Conservation (phyloP, 2,329 filamentous ascomycete genomes). For the Diaporthe sp. region DNA sequence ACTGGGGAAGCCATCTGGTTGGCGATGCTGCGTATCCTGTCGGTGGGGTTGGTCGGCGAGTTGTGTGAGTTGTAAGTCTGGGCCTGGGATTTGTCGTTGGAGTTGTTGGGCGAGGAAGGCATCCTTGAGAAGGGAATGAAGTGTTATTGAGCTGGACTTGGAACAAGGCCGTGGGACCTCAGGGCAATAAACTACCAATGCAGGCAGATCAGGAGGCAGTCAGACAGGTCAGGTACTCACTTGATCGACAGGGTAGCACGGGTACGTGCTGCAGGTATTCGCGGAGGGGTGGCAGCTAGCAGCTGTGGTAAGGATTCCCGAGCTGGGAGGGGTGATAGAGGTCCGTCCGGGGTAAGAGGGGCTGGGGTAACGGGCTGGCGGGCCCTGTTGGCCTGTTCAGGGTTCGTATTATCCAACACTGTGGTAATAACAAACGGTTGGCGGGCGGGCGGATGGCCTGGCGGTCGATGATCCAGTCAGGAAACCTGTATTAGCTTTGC, state of each 20-base stretch:
- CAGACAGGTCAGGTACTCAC: conserved; percentile 19
- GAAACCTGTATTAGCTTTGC: conserved; percentile 6
- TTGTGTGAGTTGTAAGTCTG: conserved; percentile 46
- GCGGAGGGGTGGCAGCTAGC: not conserved
- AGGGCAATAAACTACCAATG: conserved; percentile 9
- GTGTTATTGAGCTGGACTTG: conserved; percentile 10
- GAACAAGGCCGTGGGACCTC: conserved; percentile 17
- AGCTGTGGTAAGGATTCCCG: conserved; percentile 17
- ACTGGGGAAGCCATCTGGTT: conserved; percentile 77
- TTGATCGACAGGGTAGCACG: conserved; percentile 16
- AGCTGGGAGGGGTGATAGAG: conserved; percentile 33
- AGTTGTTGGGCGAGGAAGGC: conserved; percentile 69
- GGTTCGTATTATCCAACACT: conserved; percentile 27
- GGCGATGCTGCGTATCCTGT: conserved; percentile 73
- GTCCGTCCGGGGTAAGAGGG: conserved; percentile 32
- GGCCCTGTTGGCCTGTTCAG: conserved; percentile 4
- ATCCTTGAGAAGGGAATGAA: conserved; percentile 70
- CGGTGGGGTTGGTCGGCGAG: conserved; percentile 62
- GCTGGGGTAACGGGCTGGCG: conserved; percentile 32
- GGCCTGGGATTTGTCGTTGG: conserved; percentile 45
- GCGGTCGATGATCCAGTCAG: conserved; percentile 10
- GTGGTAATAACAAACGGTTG: not conserved
- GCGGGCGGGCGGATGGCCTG: not conserved
- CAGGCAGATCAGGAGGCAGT: conserved; percentile 21
- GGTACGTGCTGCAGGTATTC: conserved; percentile 26